A percentile compares a stretch with the other conserved stretches of the same genome.
Conservation (phyloP, 768 basidiomycete genomes). For the Daedalea quercina region DNA sequence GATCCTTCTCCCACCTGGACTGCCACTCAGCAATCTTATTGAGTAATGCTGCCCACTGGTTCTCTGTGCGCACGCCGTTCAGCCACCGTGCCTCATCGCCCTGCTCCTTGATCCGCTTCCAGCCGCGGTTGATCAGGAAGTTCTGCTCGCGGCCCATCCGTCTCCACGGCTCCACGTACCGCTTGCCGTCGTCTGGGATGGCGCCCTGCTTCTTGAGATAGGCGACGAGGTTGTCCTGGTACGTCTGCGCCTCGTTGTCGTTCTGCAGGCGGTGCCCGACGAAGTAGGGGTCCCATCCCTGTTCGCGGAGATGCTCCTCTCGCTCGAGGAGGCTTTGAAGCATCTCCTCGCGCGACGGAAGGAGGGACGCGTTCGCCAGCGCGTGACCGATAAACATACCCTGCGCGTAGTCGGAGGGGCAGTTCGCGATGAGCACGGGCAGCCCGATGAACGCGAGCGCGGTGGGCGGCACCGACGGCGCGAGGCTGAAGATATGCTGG, state of each 20-base stretch:
- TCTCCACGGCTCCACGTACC: conserved; percentile 47
- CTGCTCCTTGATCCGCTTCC: conserved; percentile 38
- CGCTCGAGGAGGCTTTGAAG: conserved; percentile 32
- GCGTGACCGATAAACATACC: conserved; percentile 39
- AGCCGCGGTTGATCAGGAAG: conserved; percentile 32
- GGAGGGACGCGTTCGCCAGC: conserved; percentile 34
- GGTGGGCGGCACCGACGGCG: conserved; percentile 38
- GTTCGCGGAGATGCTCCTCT: conserved; percentile 33
- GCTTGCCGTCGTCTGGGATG: conserved; percentile 35
- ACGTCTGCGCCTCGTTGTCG: conserved; percentile 21
- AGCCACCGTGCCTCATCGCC: conserved; percentile 38
- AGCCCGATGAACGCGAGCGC: conserved; percentile 52
- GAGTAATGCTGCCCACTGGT: conserved; percentile 46
- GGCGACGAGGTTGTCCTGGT: conserved; percentile 27
- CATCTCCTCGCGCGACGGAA: conserved; percentile 34
- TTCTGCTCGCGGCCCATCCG: conserved; percentile 27
- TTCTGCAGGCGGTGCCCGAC: conserved; percentile 40
- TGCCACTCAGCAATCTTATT: conserved; percentile 41
- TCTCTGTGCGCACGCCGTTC: conserved; percentile 42
- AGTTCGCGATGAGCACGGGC: conserved; percentile 40
- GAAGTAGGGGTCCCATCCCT: conserved; percentile 42
- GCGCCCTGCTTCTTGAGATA: conserved; percentile 21
- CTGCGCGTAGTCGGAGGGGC: conserved; percentile 44
- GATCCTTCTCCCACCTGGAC: conserved; percentile 41
- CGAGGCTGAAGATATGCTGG: conserved; percentile 45